These are phyloP conservation scores for Trichophyton schoenleinii DNA, from an alignment of 2,329 filamentous ascomycete species.

Conservation along the genomic window DNA sequence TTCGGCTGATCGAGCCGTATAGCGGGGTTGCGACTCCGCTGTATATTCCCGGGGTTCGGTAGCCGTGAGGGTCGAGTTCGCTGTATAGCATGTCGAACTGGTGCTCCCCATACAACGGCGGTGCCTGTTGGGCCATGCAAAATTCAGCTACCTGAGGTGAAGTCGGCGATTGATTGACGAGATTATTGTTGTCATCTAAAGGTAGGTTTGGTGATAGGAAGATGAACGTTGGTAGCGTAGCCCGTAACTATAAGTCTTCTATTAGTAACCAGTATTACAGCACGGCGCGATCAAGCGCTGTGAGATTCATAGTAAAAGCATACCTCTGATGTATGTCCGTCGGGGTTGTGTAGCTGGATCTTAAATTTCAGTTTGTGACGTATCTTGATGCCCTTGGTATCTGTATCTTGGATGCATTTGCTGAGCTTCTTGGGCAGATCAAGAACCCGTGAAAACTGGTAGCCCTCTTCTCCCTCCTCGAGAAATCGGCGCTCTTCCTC, in stretches of 20 bases:
- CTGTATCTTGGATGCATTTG: constrained; percentile 78
- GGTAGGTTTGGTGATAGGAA: constrained; percentile 93
- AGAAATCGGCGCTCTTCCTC: constrained; percentile 44
- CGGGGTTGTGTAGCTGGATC: constrained; percentile 83
- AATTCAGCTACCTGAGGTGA: constrained; percentile 38
- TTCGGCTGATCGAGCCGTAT: constrained; percentile 57
- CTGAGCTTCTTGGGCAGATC: constrained; percentile 70
- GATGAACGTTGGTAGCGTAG: constrained; percentile 78
- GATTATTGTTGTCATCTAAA: constrained; percentile 72
- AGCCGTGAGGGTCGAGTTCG: constrained; percentile 68
- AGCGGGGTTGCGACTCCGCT: constrained; percentile 66
- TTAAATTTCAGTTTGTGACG: constrained; percentile 86
- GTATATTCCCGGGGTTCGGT: constrained; percentile 57
- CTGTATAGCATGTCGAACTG: constrained; percentile 82
- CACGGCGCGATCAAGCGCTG: not conserved
- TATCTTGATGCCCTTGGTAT: constrained; percentile 79
- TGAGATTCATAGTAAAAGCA: constrained; percentile 15
- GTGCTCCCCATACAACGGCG: constrained; percentile 87
- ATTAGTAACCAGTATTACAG: constrained; percentile 13
- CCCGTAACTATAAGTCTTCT: constrained; percentile 51
- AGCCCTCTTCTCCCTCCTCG: constrained; percentile 50
- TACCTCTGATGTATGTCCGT: constrained; percentile 86
- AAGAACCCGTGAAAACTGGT: constrained; percentile 46
- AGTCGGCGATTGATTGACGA: constrained; percentile 50
- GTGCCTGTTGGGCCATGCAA: constrained; percentile 55